A percentile compares a stretch with the other conserved stretches of the same genome.
Evolutionary conservation across 2,329 filamentous ascomycete genomes (phyloP).

Genomic region (Scytalidium sp.): DNA sequence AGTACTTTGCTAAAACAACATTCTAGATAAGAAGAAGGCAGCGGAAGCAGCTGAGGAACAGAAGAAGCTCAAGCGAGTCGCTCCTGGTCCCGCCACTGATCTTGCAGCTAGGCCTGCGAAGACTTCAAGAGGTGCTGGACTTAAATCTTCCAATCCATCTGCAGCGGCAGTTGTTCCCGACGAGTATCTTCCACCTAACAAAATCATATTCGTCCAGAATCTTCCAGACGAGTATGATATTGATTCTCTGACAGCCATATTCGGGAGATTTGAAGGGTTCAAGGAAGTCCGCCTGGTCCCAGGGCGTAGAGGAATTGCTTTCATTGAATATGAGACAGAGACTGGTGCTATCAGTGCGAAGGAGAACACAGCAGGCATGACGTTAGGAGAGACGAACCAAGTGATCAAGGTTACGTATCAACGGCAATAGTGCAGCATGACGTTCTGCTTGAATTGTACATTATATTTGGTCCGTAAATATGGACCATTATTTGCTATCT

Average conservation of each 20-base stretch:
- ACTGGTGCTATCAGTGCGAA: constrained; percentile 88
- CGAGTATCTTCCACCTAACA: constrained; percentile 96
- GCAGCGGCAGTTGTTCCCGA: constrained; percentile 80
- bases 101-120: constrained; percentile 59
- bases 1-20: not conserved
- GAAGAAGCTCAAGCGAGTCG: constrained; percentile 68
- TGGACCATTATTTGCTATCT: not conserved
- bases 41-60: constrained; percentile 75
- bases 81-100: constrained; percentile 36
- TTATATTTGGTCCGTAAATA: not conserved
- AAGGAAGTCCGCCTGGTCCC: constrained; percentile 89
- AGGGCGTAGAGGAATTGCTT: constrained; percentile 82
- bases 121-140: constrained; percentile 65
- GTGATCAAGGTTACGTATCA: constrained; percentile 96
- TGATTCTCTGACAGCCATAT: constrained; percentile 75
- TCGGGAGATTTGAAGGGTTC: constrained; percentile 89
- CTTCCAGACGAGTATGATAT: constrained; percentile 83
- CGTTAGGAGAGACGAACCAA: constrained; percentile 70
- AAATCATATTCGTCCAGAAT: constrained; percentile 92
- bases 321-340: constrained; percentile 94
- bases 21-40: constrained; percentile 71
- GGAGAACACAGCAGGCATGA: constrained; percentile 86
- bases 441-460: not conserved
- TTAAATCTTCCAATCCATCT: constrained; percentile 71
- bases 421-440: constrained; percentile 60